Evolutionary conservation across 225 moss, liverwort and hornwort genomes (phyloP), one percentile per base, ranked within the genome.

Genomic region (Polytrichum commune): DNA sequence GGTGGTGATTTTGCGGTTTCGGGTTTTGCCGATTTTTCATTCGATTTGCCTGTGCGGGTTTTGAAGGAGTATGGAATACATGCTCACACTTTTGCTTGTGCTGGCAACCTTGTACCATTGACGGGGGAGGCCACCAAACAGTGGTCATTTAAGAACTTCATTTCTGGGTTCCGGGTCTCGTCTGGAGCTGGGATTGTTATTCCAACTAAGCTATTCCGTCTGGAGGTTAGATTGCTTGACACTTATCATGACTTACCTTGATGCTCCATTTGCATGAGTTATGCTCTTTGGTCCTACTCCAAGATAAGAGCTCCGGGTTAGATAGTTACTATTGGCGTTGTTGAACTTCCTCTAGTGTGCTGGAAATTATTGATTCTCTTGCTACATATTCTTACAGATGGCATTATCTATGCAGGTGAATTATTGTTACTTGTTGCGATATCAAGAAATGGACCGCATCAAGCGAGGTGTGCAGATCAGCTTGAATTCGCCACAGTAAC

Each of bases 381-480:
- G 46, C 46, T 46, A 46, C 46, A 46, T 3, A 46, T 46, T 46
- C 16, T 46, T 46, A 46, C 46, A 46, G 4, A 3, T 46, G 3
- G 46, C 46, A 46, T 46, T 13, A 46, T 46, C 46, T 58, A 25
- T 79, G 81, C 92, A 96, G 96, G 90, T 96, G 30, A 96, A 93
- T 69, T 96, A 96, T 64, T 96, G 93, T 82, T 93, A 85, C 60
- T 80, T 96, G 72, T 72, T 96, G 90, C 90, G 86, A 63, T 75
- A 93, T 73, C 90, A 88, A 73, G 83, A 89, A 28, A 74, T 78
- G 66, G 96, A 96, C 73, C 89, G 93, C 23, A 84, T 87, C 72
- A 96, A 96, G 76, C 85, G 93, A 77, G 96, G 96, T 65, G 83
- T 96, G 77, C 96, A 96, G 89, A 90, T 96, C 71, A 96, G 96